Percentiles rank a stretch among this genome's conserved stretches.
These are phyloP conservation scores for Parachaetomium inaequale DNA, from an alignment of 495 filamentous ascomycete genomes.

Conservation along the genomic window DNA sequence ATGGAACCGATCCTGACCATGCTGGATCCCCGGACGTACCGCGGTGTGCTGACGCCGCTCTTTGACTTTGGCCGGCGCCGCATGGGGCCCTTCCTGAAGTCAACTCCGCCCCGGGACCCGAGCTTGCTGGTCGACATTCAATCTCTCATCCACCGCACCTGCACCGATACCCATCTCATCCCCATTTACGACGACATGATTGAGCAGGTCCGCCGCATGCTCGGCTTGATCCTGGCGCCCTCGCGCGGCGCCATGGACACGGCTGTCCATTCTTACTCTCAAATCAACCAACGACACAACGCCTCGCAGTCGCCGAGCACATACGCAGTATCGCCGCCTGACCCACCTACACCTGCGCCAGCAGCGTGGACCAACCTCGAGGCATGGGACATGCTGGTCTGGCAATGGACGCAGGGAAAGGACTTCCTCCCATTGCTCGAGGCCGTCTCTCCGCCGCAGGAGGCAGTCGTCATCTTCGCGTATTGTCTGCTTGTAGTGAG, in stretches of 20 bases:
- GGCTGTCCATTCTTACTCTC: not conserved
- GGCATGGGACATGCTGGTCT: slow-evolving; percentile 4
- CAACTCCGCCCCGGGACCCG: not conserved
- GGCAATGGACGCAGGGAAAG: slow-evolving; percentile 10
- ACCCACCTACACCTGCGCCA: not conserved
- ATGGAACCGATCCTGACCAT: slow-evolving; percentile 7
- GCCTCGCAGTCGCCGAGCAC: not conserved
- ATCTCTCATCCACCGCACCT: not conserved
- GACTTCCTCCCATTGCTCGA: slow-evolving; percentile 8
- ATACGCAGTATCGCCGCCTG: not conserved
- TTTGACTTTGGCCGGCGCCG: slow-evolving; percentile 5
- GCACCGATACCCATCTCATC: not conserved
- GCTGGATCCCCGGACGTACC: not conserved
- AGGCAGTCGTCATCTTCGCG: slow-evolving; percentile 1
- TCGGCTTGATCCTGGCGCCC: not conserved
- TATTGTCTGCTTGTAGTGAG: slow-evolving; percentile 2
- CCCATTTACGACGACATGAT: slow-evolving; percentile 8
- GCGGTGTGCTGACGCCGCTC: slow-evolving; percentile 2
- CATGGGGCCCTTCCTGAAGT: not conserved
- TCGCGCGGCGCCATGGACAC: not conserved
- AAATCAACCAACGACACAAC: not conserved
- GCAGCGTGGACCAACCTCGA: slow-evolving; percentile 1
- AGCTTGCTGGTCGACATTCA: slow-evolving; percentile 3
- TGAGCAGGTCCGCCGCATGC: slow-evolving; percentile 6
- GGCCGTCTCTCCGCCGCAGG: not conserved